Evolutionary conservation across 1,139 yeast genomes (phyloP).

Genomic region (Pichia sp.): DNA sequence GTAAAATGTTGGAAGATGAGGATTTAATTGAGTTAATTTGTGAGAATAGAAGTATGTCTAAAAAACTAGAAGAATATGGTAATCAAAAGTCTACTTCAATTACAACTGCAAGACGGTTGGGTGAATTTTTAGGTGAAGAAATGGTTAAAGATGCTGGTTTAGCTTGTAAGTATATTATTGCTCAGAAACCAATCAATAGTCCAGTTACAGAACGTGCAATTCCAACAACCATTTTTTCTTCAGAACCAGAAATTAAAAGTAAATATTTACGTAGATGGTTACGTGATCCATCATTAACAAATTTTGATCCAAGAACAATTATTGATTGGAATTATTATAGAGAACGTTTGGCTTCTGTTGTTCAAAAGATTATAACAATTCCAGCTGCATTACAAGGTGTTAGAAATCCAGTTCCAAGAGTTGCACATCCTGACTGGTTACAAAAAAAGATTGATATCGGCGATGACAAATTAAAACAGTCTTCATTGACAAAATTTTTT

Average conservation of each 20-base stretch:
- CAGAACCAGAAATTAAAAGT: slow-evolving; percentile 57
- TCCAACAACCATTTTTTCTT: slow-evolving; percentile 92
- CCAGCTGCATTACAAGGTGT: slow-evolving; percentile 95
- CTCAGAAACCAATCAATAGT: slow-evolving; percentile 74
- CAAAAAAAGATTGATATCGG: slow-evolving; percentile 51
- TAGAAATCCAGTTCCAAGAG: slow-evolving; percentile 91
- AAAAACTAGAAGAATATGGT: slow-evolving; percentile 82
- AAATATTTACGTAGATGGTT: slow-evolving; percentile 82
- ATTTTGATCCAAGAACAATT: slow-evolving; percentile 82
- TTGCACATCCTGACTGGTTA: slow-evolving; percentile 94
- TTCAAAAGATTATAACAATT: slow-evolving; percentile 90
- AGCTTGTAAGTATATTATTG: slow-evolving; percentile 90
- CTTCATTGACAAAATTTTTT: slow-evolving; percentile 56
- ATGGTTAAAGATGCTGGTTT: slow-evolving; percentile 97
- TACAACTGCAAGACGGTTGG: slow-evolving; percentile 87
- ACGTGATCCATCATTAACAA: slow-evolving; percentile 67
- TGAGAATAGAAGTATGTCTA: slow-evolving; percentile 94
- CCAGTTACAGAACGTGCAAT: slow-evolving; percentile 96
- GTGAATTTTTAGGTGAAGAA: slow-evolving; percentile 94
- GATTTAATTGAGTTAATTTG: slow-evolving; percentile 93
- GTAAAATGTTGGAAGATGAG: slow-evolving; percentile 84
- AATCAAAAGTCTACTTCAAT: slow-evolving; percentile 91
- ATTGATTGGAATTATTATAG: slow-evolving; percentile 92
- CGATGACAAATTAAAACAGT: slow-evolving; percentile 69
- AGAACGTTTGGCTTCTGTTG: slow-evolving; percentile 86